Percentiles rank a stretch among this genome's conserved stretches.
Conservation (phyloP, 2,329 filamentous ascomycete species). For the Fusarium graminum region DNA sequence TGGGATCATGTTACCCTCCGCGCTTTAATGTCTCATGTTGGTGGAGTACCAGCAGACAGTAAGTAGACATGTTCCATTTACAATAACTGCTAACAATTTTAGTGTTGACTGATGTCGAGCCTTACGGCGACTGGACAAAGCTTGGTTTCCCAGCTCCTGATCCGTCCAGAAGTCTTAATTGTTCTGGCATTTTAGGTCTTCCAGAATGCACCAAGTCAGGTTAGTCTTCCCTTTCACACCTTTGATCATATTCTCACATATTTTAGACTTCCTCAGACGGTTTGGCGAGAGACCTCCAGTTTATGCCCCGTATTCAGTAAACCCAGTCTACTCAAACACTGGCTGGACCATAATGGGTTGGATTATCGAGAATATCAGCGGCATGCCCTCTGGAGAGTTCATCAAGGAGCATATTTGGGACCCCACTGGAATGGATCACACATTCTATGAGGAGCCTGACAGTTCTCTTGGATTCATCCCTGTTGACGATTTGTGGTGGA, state of each 20-base stretch:
- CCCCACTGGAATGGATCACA: conserved; percentile 13
- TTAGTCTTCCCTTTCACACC: accelerated
- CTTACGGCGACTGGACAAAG: conserved; percentile 29
- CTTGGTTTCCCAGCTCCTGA: conserved; percentile 6
- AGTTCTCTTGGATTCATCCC: conserved; percentile 18
- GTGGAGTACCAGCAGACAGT: conserved; percentile 19
- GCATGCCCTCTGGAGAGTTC: conserved; percentile 14
- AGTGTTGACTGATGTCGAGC: conserved; percentile 21
- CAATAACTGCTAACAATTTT: accelerated
- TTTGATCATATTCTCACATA: accelerated
- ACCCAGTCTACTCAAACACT: conserved; percentile 11
- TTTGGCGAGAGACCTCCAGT: conserved; percentile 27
- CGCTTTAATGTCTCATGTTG: conserved; percentile 14
- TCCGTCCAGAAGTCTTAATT: conserved; percentile 14
- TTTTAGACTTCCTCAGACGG: conserved; percentile 3
- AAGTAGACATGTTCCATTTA: accelerated
- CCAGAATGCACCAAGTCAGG: conserved; percentile 10
- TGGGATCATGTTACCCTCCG: conserved; percentile 29
- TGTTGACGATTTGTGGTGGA: conserved; percentile 23
- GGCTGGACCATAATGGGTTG: conserved; percentile 12
- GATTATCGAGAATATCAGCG: conserved; percentile 25
- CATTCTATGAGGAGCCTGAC: conserved; percentile 4
- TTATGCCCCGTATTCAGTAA: conserved; percentile 12
- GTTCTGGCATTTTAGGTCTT: conserved; percentile 18
- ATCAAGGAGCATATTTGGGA: conserved; percentile 24